Percentiles rank a stretch among this genome's conserved stretches.
These are phyloP conservation scores for Darksidea phi DNA, from an alignment of 495 filamentous ascomycete genomes.

Conservation along the genomic window DNA sequence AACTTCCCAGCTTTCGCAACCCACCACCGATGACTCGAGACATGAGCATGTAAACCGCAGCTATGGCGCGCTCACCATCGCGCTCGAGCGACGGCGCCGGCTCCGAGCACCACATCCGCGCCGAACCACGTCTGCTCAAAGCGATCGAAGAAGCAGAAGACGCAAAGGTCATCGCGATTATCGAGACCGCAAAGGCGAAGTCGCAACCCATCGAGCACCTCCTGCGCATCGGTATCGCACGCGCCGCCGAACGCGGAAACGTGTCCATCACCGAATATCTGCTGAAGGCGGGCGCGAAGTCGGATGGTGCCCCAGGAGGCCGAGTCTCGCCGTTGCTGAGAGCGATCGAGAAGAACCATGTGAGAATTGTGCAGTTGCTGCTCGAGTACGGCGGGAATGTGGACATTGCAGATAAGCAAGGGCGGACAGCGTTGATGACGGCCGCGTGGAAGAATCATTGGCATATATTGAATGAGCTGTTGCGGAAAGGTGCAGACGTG, in stretches of 20 bases:
- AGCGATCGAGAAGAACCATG: conserved; percentile 54
- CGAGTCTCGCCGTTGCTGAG: conserved; percentile 50
- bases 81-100: conserved; percentile 33
- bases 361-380: conserved; percentile 48
- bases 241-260: conserved; percentile 52
- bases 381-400: conserved; percentile 48
- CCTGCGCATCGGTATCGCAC: conserved; percentile 53
- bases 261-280: conserved; percentile 49
- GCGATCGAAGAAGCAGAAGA: conserved; percentile 50
- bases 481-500: conserved; percentile 48
- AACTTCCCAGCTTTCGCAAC: neutral
- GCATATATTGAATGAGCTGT: conserved; percentile 52
- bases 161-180: conserved; percentile 43
- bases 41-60: conserved; percentile 19
- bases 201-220: conserved; percentile 52
- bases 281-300: conserved; percentile 47
- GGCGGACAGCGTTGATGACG: conserved; percentile 57
- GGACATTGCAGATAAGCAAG: conserved; percentile 49
- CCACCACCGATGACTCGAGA: neutral
- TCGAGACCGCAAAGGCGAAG: conserved; percentile 46
- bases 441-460: conserved; percentile 59
- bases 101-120: conserved; percentile 42
- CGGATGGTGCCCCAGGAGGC: conserved; percentile 47
- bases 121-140: conserved; percentile 55
- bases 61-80: conserved; percentile 33